Conservation (phyloP, 2,329 filamentous ascomycete genomes). For the Botryotinia convoluta region DNA sequence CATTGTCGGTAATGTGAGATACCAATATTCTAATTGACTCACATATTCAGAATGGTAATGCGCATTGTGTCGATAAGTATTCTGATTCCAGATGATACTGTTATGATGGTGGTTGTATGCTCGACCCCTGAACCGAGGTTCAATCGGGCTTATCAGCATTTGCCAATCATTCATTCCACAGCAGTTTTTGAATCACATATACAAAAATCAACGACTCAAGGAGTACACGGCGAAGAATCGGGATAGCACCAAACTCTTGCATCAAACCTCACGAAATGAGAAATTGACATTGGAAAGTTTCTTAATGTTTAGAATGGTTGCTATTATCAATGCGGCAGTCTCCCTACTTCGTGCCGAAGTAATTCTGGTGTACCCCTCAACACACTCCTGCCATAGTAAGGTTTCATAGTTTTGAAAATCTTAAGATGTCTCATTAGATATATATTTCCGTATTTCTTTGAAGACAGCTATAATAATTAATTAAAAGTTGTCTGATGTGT, state of each 20-base stretch:
- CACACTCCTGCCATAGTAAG: not conserved
- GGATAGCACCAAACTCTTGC: not conserved
- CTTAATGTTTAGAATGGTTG: no score
- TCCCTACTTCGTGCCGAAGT: not conserved
- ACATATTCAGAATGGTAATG: not conserved
- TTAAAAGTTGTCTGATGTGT: not conserved
- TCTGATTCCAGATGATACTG: not conserved
- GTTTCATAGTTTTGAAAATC: not conserved
- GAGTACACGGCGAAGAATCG: not conserved
- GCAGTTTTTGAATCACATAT: not conserved
- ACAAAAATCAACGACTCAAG: not conserved
- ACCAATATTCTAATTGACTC: not conserved
- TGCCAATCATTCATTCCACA: not conserved
- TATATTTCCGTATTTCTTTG: not conserved
- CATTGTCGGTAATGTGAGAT: conserved; percentile 24
- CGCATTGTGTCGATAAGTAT: not conserved
- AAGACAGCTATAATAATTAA: no score
- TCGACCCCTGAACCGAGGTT: not conserved
- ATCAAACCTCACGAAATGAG: not conserved
- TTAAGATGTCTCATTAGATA: not conserved
- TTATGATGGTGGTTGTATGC: not conserved
- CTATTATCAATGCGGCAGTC: not conserved
- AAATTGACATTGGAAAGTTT: no score
- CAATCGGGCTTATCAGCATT: not conserved
- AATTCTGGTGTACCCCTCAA: not conserved